These are phyloP conservation scores for Talaromyces adpressus DNA, from an alignment of 495 filamentous ascomycete genomes.

Conservation along the genomic window DNA sequence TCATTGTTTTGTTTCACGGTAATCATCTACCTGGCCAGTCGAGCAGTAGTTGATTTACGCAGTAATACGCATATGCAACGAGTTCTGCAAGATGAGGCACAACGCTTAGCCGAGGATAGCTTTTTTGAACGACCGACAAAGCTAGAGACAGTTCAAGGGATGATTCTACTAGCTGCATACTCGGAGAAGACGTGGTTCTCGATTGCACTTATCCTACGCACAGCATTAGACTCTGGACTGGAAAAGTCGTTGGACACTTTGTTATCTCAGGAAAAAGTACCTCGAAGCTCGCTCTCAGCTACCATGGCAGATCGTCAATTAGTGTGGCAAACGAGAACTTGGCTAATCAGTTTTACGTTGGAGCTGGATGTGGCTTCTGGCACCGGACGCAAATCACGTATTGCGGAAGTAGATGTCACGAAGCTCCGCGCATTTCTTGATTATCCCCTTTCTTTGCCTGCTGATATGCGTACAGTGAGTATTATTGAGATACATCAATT, in stretches of 20 bases:
- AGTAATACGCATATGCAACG: constrained; percentile 34
- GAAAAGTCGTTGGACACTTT: constrained; percentile 36
- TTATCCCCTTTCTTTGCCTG: constrained; percentile 35
- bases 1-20: constrained; percentile 39
- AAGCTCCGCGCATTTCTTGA: constrained; percentile 34
- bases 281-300: constrained; percentile 33
- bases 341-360: constrained; percentile 36
- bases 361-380: constrained; percentile 37
- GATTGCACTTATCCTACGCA: constrained; percentile 35
- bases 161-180: constrained; percentile 37
- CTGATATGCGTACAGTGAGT: constrained; percentile 34
- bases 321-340: constrained; percentile 36
- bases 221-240: constrained; percentile 33
- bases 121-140: constrained; percentile 38
- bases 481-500: constrained; percentile 39
- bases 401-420: constrained; percentile 31
- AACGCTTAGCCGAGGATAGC: constrained; percentile 35
- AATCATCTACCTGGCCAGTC: constrained; percentile 35
- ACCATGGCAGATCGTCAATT: constrained; percentile 33
- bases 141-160: constrained; percentile 36
- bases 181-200: constrained; percentile 42
- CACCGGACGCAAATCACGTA: constrained; percentile 35
- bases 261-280: constrained; percentile 26
- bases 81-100: constrained; percentile 38
- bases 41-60: constrained; percentile 29